Evolutionary conservation across 768 basidiomycete genomes (phyloP), one percentile per base, ranked within the genome.

Genomic region (Daedalea quercina): DNA sequence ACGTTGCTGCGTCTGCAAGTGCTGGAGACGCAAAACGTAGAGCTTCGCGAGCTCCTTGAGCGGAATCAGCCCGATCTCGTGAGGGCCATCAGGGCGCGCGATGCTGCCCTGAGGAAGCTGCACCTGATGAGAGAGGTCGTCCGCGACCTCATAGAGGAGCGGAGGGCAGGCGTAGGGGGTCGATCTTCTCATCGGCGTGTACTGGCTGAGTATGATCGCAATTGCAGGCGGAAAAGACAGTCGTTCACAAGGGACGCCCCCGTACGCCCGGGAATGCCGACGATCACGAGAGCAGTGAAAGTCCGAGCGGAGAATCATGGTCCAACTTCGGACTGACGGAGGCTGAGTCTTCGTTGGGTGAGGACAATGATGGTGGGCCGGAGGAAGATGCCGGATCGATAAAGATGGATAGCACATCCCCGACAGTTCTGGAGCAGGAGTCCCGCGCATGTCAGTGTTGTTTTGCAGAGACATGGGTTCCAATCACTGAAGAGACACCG

Each of bases 101-200:
- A 69, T 22, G 67, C 62, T 1, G 60, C 69, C 45, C 52, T 51
- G 55, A 15, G 25, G 13, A 35, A 53, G 31, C 43, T 48, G 9
- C 44, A 48, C n/a, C 67, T 73, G 45, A 65, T 74, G 25, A 64
- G 68, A 19, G 72, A 67, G 54, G 70, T 77, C 13, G 65, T 79
- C 50, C 59, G 66, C 35, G 70, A 74, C 53, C 62, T 80, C 25
- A 47, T 79, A 15, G 65, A 72, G 25, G 74, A 77, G 52, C 66
- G 69, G 43, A 71, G 73, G 63, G 66, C 73, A 59, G 60, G 56
- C 24, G 8, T 17, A 20, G 15, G 4, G 17, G 4, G 37, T 7
- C 23, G 17, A 47, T 23, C 25, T 31, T 11, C n/a, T 35, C 28
- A 3, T 26, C 9, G 17, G 33, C 20, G 22, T 8, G 20, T 22